Percentiles rank a stretch among this genome's conserved stretches.
Evolutionary conservation across 495 filamentous ascomycete genomes (phyloP).

Genomic region (Xylaria intraflava): DNA sequence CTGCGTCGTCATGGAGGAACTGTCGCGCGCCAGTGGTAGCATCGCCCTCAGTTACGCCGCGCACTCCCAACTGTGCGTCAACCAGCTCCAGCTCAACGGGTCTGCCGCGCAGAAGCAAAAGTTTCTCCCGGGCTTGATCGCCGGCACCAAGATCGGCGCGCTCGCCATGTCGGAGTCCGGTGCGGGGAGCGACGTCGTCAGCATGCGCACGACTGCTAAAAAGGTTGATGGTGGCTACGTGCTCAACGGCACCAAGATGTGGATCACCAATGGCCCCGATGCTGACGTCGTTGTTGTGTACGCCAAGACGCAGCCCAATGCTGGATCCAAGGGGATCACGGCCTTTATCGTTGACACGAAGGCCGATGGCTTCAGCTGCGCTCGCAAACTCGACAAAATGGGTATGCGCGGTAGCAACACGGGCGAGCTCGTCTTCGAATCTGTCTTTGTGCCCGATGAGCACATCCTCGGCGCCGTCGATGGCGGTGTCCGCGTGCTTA

Average conservation of each 20-base stretch:
- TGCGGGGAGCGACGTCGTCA: constrained; percentile 87
- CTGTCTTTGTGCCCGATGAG: constrained; percentile 79
- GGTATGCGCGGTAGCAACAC: constrained; percentile 98
- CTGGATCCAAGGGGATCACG: constrained; percentile 85
- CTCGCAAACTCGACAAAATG: constrained; percentile 93
- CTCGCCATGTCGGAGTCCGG: constrained; percentile 94
- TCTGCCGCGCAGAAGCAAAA: constrained; percentile 66
- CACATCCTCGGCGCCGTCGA: constrained; percentile 77
- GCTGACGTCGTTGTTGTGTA: constrained; percentile 87
- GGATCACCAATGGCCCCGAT: constrained; percentile 98
- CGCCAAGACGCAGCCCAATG: constrained; percentile 81
- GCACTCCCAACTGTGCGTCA: constrained; percentile 94
- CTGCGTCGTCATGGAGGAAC: constrained; percentile 92
- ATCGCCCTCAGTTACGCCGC: constrained; percentile 91
- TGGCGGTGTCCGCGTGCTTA: constrained; percentile 80
- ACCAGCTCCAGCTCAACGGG: constrained; percentile 93
- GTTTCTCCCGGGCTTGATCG: constrained; percentile 75
- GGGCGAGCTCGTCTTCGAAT: constrained; percentile 86
- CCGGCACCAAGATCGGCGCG: constrained; percentile 77
- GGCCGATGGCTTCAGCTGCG: constrained; percentile 72
- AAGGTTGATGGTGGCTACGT: constrained; percentile 77
- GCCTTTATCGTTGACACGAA: constrained; percentile 81
- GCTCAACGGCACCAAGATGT: constrained; percentile 95
- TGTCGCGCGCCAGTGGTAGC: constrained; percentile 60
- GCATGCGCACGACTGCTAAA: constrained; percentile 83